These are phyloP conservation scores for Sclerotinia borealis DNA, from an alignment of 2,329 filamentous ascomycete genomes.

Conservation along the genomic window DNA sequence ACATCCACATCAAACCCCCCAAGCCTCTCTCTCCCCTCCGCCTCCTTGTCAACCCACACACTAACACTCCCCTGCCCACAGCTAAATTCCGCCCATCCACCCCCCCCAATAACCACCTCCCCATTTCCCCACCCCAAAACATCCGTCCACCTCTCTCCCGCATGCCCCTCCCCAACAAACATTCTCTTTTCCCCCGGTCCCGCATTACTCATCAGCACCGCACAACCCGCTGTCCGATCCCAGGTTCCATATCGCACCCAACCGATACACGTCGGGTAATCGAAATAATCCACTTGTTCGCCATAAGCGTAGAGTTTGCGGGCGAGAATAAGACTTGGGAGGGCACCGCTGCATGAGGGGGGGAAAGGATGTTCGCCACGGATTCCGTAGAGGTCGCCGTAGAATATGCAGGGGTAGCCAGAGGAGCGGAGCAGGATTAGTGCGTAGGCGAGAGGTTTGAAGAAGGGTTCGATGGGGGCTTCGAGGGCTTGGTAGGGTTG, in stretches of 20 bases:
- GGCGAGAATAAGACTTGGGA: constrained; percentile 55
- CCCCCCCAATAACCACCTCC: constrained; percentile 50
- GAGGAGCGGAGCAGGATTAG: constrained; percentile 61
- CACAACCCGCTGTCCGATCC: constrained; percentile 44
- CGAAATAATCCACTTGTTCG: constrained; percentile 57
- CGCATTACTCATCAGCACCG: constrained; percentile 51
- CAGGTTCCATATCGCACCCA: constrained; percentile 46
- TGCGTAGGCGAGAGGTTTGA: constrained; percentile 67
- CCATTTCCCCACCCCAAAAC: constrained; percentile 48
- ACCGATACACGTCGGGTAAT: constrained; percentile 54
- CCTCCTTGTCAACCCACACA: constrained; percentile 55
- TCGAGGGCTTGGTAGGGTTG: constrained; percentile 57
- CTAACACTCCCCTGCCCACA: constrained; percentile 49
- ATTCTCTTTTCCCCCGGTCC: constrained; percentile 48
- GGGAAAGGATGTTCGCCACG: constrained; percentile 40
- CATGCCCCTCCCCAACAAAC: constrained; percentile 53
- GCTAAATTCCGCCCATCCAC: constrained; percentile 54
- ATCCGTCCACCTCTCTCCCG: constrained; percentile 59
- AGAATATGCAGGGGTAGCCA: constrained; percentile 64
- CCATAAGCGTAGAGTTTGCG: constrained; percentile 64
- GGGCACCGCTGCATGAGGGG: constrained; percentile 47
- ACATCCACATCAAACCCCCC: constrained; percentile 30
- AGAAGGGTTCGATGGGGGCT: constrained; percentile 56
- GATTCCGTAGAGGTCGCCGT: constrained; percentile 63
- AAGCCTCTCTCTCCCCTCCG: constrained; percentile 44